These are phyloP conservation scores for Sarocladium oryzae DNA, from an alignment of 2,329 filamentous ascomycete genomes.

Conservation along the genomic window DNA sequence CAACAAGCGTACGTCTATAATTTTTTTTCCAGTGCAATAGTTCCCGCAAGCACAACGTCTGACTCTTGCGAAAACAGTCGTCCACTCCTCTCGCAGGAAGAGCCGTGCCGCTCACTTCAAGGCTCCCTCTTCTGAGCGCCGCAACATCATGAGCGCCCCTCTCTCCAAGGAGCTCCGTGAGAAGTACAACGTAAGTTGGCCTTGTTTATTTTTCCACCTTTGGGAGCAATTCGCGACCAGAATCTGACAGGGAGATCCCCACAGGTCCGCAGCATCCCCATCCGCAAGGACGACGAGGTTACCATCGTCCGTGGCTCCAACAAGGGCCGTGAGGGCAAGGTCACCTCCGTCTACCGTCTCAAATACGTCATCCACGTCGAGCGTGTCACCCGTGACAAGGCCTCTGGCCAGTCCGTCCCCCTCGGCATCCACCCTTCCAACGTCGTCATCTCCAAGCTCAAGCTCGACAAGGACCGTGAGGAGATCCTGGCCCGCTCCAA, in stretches of 20 bases:
- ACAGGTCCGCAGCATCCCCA: constrained; percentile 88
- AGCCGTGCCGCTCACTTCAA: constrained; percentile 97
- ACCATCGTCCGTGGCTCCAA: constrained; percentile 84
- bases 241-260: too few relatives aligned
- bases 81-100: constrained; percentile 87
- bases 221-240: too few relatives aligned
- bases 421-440: constrained; percentile 94
- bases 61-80: constrained; percentile 31
- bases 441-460: constrained; percentile 97
- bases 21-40: not conserved
- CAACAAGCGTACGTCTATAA: constrained; percentile 45
- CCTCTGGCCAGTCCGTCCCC: constrained; percentile 90
- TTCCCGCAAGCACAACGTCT: too few relatives aligned
- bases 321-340: constrained; percentile 98
- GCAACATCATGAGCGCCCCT: constrained; percentile 94
- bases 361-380: constrained; percentile 98
- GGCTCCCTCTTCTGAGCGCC: constrained; percentile 89
- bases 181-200: constrained; percentile 94
- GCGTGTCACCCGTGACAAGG: constrained; percentile 95
- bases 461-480: constrained; percentile 95
- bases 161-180: constrained; percentile 95
- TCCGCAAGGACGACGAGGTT: constrained; percentile 98
- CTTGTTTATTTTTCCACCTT: not conserved
- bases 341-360: constrained; percentile 95
- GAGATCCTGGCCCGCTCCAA: constrained; percentile 80